Evolutionary conservation across 306 rosid genomes (phyloP), one percentile per base, ranked within the genome.

Genomic region (Elaeagnus macrophylla): DNA sequence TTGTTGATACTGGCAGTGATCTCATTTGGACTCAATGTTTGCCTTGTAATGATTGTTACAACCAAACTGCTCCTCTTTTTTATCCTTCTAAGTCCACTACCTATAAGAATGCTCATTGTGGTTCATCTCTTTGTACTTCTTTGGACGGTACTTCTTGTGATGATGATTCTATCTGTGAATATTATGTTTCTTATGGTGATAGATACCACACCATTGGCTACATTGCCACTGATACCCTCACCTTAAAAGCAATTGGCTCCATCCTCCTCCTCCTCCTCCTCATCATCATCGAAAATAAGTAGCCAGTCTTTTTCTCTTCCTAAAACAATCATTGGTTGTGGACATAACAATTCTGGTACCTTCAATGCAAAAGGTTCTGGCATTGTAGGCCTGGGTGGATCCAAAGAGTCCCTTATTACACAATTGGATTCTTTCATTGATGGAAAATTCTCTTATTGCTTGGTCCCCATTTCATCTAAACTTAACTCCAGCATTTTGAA

Each of bases 1-100:
- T 75, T 9, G 74, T 58, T 1, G 95, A 85, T 37, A 85, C 89
- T 0, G 89, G 86, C 2, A 85, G 95, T 40, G 76, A 66, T 46
- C 53, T 85, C 6, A 48, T 67, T 7, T 85, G 95, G 95, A 39
- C 66, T 0, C 95, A 82, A 11, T 85, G 95, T 61, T 0, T 39
- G 9, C 95, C 86, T 7, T 85, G 95, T 60, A 0, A 5, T 0
- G 0, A 0, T 0, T 85, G 95, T 43, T 82, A 54, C 79, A 15
- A 37, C 9, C 86, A 85, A 51, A 35, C 17, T 0, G 46, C 40
- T 5, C 84, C 82, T 0, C 13, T 70, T 5, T 85, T 85, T 32
- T 39, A 75, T 7, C 83, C 84, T 5, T 8, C 51, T 0, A 56
- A 69, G 17, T 85, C 89, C 0, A n/a, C 20, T 4, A 72, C 81